Base-by-base conservation (phyloP, 2,329 filamentous ascomycete species). In the Aureobasidium sp. region DNA sequence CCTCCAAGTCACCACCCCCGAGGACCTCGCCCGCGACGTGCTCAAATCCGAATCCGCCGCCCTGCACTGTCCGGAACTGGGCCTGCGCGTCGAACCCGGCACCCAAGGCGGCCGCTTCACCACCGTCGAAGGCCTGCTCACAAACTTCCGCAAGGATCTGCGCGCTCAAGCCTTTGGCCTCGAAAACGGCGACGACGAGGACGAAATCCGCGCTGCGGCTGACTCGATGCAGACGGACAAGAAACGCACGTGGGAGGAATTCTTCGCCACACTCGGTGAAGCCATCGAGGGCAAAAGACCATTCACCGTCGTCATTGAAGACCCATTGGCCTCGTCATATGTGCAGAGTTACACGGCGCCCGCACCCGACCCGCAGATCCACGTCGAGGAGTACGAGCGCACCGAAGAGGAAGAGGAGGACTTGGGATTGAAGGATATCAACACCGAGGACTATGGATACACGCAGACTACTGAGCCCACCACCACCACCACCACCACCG, bases 91-190 rank as follows among this genome's bases (percentile, higher is more conserved):
- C 64, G 91, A 95, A 74, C 91, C 93, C 0, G 94, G 94, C 60
- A 99, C 94, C 0, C 84, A 99, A 19, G 94, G 94, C 63, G 94
- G 94, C 19, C 87, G 94, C 61, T 99, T 99, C 79, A 99, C 94
- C 21, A 99, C 94, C 0, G 87, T 99, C 21, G 94, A 99, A 74
- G 94, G 94, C 63, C 84, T 97, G 21, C 79, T 97, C 59, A 94
- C 90, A 0, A 90, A 99, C 71, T 89, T 99, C 62, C 88, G 92
- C 64, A 87, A 94, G 70, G 93, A 99, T 73, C 81, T 99, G 25
- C 87, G 87, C 70, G 83, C 82, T 51, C 90, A 95, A 70, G 95
- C 97, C 64, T 99, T 95, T 74, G 84, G 95, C 67, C 77, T 83
- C 17, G 84, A 82, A 21, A 84, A 84, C 59, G 78, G 78, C 40